Evolutionary conservation across 345 rosid species (phyloP), one percentile per base, ranked within the genome.

Genomic region (Murraya koenigii): DNA sequence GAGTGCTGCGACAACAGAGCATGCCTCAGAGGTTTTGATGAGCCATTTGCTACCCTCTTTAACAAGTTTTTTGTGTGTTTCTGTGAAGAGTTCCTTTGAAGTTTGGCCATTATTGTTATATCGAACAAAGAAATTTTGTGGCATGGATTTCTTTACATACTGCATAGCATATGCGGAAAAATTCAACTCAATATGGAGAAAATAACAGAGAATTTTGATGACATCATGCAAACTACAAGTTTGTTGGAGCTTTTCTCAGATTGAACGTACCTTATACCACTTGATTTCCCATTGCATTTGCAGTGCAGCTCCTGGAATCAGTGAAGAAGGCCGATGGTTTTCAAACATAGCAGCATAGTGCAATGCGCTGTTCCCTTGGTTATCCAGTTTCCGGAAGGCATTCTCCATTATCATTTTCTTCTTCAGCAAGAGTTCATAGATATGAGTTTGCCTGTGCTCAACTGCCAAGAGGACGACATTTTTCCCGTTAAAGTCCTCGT

Each of bases 261-360:
- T 39, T n/a, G 54, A n/a, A n/a, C n/a, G 28, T 76, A 80, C 80
- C 80, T 80, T 13, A 67, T 76, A 80, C 83, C 83, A 83, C 78
- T 79, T 83, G 30, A 72, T 22, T 77, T 83, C 82, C 80, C 85
- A 76, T 39, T 79, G 80, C 85, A 83, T 73, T 38, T 83, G 85
- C 59, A 83, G 22, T n/a, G 79, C 80, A 63, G 76, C 66, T 3
- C 81, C 83, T n/a, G 70, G 83, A 52, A 77, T 73, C 1, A 54
- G 65, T 79, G 71, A 71, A n/a, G 66, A 71, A 52, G 83, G 80
- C 19, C 33, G 44, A 26, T 39, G n/a, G 14, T 55, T 70, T 28
- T 80, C 73, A 1, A 67, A 39, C 17, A 19, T 73, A 6, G 81
- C 85, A 15, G 81, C 79, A 22, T 80, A 73, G 30, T 83, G 83